phyloP scores from a whole-genome alignment of 495 filamentous ascomycete species.

The Aspergillus affinis region DNA sequence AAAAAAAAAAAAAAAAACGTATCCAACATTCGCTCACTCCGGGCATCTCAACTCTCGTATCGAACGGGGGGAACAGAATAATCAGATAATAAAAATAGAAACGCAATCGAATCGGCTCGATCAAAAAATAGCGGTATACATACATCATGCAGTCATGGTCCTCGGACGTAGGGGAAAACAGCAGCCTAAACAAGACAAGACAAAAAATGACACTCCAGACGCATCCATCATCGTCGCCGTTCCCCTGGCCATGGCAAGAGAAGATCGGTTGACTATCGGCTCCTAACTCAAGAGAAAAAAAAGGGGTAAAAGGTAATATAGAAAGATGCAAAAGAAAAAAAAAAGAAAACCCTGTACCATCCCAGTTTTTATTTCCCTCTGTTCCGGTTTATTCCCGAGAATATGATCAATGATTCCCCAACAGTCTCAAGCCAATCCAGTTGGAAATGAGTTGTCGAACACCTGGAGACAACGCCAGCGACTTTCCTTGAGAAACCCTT shows the following conservation, averaged over 20 bases:
- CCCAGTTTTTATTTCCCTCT: conserved; percentile 15
- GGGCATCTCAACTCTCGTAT: conserved; percentile 1
- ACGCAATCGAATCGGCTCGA: conserved; percentile 18
- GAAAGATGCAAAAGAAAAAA: conserved; percentile 18
- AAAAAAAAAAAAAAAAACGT: background rate
- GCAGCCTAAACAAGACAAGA: conserved; percentile 15
- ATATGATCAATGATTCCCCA: conserved; percentile 21
- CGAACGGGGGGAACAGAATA: background rate
- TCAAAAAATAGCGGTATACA: conserved; percentile 32
- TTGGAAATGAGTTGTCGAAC: conserved; percentile 21
- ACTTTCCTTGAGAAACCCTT: background rate
- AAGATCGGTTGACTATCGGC: background rate
- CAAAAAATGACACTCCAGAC: conserved; percentile 13
- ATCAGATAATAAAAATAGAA: conserved; percentile 18
- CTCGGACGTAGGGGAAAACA: conserved; percentile 28
- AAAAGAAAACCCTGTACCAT: conserved; percentile 10
- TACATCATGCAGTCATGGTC: conserved; percentile 44
- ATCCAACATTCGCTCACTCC: background rate
- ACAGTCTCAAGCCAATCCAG: conserved; percentile 36
- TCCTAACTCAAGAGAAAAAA: background rate
- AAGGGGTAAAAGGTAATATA: conserved; percentile 10
- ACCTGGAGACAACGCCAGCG: conserved; percentile 17
- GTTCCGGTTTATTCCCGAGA: conserved; percentile 6
- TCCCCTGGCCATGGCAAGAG: background rate
- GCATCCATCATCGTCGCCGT: conserved; percentile 1